phyloP scores from a whole-genome alignment of 1,139 yeast genomes.

The Arxiozyma slooffiae region DNA sequence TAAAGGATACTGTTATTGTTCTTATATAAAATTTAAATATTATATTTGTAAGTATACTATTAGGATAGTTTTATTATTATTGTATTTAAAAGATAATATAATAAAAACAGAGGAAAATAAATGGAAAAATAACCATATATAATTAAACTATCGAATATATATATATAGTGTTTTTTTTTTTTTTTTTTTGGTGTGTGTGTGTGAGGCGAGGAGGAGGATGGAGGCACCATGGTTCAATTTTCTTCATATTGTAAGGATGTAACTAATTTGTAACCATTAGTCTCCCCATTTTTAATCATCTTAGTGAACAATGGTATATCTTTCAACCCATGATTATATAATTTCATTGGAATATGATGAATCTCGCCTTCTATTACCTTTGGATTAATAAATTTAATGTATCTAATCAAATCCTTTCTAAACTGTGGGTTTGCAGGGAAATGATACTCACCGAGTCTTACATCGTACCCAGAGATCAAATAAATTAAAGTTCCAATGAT shows the following conservation, averaged over 20 bases:
- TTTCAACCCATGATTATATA: conserved; percentile 16
- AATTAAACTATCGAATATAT: too few species aligned
- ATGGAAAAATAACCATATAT: too few species aligned
- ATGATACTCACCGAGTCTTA: conserved; percentile 16
- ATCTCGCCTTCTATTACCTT: conserved; percentile 17
- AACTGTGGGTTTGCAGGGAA: conserved; percentile 21
- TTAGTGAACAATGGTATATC: conserved; percentile 17
- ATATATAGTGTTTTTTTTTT: too few species aligned
- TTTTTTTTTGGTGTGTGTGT: too few species aligned
- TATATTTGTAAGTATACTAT: background rate
- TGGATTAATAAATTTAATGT: conserved; percentile 18
- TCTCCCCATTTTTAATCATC: conserved; percentile 17
- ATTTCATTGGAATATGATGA: conserved; percentile 18
- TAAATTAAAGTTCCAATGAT: conserved; percentile 19
- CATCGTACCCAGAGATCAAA: conserved; percentile 16
- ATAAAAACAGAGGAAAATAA: background rate
- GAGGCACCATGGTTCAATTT: background rate
- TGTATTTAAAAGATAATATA: too few species aligned
- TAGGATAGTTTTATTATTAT: too few species aligned
- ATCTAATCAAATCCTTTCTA: conserved; percentile 14
- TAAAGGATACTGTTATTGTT: background rate
- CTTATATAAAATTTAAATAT: background rate
- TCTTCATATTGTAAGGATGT: conserved; percentile 10
- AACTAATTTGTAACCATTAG: conserved; percentile 22
- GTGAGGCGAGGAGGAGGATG: too few species aligned